Conservation (phyloP, 202 grass and related monocot genomes). For the Bolboschoenoplectus hybrid region DNA sequence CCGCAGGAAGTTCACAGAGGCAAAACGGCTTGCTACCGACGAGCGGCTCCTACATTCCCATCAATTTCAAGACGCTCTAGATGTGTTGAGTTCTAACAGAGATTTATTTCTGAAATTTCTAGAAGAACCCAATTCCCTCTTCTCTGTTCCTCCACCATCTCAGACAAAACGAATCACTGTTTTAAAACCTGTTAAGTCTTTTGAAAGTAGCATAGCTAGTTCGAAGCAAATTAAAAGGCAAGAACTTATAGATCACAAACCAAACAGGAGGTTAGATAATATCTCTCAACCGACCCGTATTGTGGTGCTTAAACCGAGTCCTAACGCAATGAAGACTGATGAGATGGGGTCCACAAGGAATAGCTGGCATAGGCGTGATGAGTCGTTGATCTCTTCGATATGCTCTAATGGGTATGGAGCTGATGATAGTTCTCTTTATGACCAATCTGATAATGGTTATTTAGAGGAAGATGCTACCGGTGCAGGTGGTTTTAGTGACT, state of each 20-base stretch:
- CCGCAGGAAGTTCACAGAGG: constrained; percentile 49
- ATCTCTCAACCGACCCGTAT: constrained; percentile 62
- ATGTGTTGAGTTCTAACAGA: constrained; percentile 65
- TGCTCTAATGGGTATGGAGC: constrained; percentile 76
- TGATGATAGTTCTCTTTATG: constrained; percentile 77
- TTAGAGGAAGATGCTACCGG: constrained; percentile 52
- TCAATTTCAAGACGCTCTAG: constrained; percentile 55
- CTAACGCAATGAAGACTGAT: constrained; percentile 38
- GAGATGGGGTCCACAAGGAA: constrained; percentile 23
- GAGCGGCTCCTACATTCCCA: constrained; percentile 49
- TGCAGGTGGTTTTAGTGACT: constrained; percentile 51
- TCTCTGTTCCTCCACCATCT: constrained; percentile 42
- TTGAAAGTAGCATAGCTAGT: constrained; percentile 37
- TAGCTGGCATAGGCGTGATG: constrained; percentile 47
- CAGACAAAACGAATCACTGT: constrained; percentile 67
- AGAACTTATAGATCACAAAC: constrained; percentile 51
- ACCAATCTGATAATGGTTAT: constrained; percentile 60
- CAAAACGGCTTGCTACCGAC: constrained; percentile 41
- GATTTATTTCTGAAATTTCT: constrained; percentile 62
- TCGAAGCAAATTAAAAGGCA: constrained; percentile 46
- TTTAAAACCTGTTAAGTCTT: constrained; percentile 65
- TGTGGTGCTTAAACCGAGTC: constrained; percentile 79
- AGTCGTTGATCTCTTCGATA: constrained; percentile 66
- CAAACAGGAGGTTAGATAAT: constrained; percentile 44
- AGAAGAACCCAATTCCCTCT: constrained; percentile 60